Evolutionary conservation across 306 rosid genomes (phyloP).

Genomic region (Delonix regia): DNA sequence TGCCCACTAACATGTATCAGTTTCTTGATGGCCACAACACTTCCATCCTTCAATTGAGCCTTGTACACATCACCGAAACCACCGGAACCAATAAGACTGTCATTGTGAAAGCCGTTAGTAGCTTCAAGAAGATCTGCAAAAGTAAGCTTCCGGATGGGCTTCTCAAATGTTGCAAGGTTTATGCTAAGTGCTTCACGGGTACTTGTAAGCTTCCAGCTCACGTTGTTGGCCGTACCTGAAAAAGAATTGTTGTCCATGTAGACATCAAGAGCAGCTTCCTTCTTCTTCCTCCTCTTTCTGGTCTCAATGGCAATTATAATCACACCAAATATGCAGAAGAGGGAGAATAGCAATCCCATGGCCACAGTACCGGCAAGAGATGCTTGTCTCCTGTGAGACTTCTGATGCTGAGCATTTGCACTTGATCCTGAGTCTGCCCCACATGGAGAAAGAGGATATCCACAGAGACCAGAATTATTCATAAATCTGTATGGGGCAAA

Average conservation of each 20-base stretch:
- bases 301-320: slow-evolving; percentile 72
- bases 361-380: slow-evolving; percentile 87
- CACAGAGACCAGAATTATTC: slow-evolving; percentile 88
- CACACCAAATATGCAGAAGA: slow-evolving; percentile 82
- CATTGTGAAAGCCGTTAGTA: slow-evolving; percentile 85
- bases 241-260: slow-evolving; percentile 63
- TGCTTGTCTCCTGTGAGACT: slow-evolving; percentile 67
- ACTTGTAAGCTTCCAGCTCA: slow-evolving; percentile 74
- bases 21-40: slow-evolving; percentile 89
- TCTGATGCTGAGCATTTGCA: slow-evolving; percentile 45
- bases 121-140: slow-evolving; percentile 91
- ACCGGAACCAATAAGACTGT: slow-evolving; percentile 81
- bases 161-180: slow-evolving; percentile 87
- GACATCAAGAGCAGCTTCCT: slow-evolving; percentile 67
- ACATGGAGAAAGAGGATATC: slow-evolving; percentile 75
- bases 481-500: slow-evolving; percentile 57
- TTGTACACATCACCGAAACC: slow-evolving; percentile 96
- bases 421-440: slow-evolving; percentile 21
- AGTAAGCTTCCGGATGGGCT: slow-evolving; percentile 83
- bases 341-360: slow-evolving; percentile 82
- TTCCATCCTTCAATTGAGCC: slow-evolving; percentile 91
- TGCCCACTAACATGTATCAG: slow-evolving; percentile 90
- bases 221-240: slow-evolving; percentile 57
- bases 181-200: slow-evolving; percentile 88
- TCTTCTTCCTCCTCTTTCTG: slow-evolving; percentile 77